Evolutionary conservation across 2,329 filamentous ascomycete species (phyloP).

Genomic region (Paraconiothyrium brasiliense): DNA sequence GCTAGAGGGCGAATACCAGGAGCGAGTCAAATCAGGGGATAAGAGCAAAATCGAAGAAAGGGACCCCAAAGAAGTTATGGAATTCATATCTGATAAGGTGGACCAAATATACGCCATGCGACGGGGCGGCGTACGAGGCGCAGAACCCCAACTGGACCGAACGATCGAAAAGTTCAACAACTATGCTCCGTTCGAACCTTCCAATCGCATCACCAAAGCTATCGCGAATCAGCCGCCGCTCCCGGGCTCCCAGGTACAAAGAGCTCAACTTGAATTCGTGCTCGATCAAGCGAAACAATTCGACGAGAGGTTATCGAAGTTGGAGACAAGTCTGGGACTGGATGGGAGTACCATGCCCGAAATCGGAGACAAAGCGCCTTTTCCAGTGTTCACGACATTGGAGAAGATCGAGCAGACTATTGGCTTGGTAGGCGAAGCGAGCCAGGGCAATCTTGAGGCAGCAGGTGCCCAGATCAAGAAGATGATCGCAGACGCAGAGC

Average conservation of each 20-base stretch:
- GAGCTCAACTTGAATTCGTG: slow-evolving; percentile 62
- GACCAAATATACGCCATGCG: slow-evolving; percentile 67
- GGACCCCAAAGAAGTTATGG: slow-evolving; percentile 67
- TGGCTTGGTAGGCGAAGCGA: slow-evolving; percentile 75
- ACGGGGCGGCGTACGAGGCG: slow-evolving; percentile 45
- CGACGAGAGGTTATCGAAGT: slow-evolving; percentile 77
- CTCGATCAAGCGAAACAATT: slow-evolving; percentile 87
- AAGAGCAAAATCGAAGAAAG: slow-evolving; percentile 50
- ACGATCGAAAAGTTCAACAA: slow-evolving; percentile 48
- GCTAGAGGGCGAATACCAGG: slow-evolving; percentile 65
- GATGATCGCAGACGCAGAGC: slow-evolving; percentile 77
- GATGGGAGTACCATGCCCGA: slow-evolving; percentile 74
- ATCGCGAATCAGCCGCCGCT: slow-evolving; percentile 44
- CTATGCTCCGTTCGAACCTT: slow-evolving; percentile 42
- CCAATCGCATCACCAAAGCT: slow-evolving; percentile 35
- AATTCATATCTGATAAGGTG: slow-evolving; percentile 73
- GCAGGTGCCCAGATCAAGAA: slow-evolving; percentile 75
- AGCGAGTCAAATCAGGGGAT: slow-evolving; percentile 55
- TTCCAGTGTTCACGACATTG: slow-evolving; percentile 82
- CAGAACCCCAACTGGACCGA: slow-evolving; percentile 47
- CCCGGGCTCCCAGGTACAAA: slow-evolving; percentile 45
- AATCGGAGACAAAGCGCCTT: slow-evolving; percentile 58
- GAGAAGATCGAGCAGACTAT: slow-evolving; percentile 84
- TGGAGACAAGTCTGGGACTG: slow-evolving; percentile 85
- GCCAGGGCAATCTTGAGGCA: slow-evolving; percentile 75